phyloP scores from a whole-genome alignment of 169 alveolate species.

The Amoebophrya sp. region DNA sequence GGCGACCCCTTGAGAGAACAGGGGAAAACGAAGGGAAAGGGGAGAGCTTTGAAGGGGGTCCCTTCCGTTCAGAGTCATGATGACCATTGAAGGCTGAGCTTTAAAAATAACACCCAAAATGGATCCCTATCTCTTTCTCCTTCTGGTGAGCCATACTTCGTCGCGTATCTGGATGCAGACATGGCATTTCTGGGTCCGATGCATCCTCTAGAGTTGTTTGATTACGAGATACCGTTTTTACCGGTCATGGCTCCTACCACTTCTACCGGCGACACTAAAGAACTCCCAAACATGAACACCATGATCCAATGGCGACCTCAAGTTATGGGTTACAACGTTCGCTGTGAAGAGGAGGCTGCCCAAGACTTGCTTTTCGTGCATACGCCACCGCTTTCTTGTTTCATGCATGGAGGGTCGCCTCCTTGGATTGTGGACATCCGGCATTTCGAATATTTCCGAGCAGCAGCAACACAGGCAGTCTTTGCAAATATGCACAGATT shows the following conservation, averaged over 20 bases:
- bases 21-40: too few relatives aligned
- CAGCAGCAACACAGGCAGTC: background rate
- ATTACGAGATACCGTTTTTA: too few relatives aligned
- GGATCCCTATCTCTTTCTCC: too few relatives aligned
- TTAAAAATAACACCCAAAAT: too few relatives aligned
- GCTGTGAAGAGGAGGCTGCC: background rate
- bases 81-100: too few relatives aligned
- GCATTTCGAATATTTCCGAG: background rate
- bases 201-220: background rate
- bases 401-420: background rate
- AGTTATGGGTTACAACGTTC: background rate
- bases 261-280: too few relatives aligned
- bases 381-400: background rate
- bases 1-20: too few relatives aligned
- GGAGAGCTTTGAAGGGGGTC: too few relatives aligned
- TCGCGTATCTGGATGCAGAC: background rate
- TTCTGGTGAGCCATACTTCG: too few relatives aligned
- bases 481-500: background rate
- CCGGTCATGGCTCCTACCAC: too few relatives aligned
- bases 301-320: background rate
- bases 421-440: background rate
- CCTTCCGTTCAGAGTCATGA: too few relatives aligned
- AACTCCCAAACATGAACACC: too few relatives aligned
- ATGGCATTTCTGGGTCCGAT: background rate
- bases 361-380: background rate